phyloP scores from a whole-genome alignment of 768 basidiomycete species.

The Trametes maxima region DNA sequence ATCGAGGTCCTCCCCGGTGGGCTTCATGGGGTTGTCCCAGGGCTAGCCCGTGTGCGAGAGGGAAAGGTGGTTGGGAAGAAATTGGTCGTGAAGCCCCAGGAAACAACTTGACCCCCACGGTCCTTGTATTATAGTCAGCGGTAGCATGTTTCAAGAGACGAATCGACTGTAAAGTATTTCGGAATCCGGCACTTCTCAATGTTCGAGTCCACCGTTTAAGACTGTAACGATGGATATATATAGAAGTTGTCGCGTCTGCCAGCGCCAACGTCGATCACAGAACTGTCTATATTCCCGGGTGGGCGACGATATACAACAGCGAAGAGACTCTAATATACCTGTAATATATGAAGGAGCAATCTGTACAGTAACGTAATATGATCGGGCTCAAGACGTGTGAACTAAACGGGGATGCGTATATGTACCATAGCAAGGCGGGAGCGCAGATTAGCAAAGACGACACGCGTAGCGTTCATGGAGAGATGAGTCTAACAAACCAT shows the following conservation, averaged over 20 bases:
- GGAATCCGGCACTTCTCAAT: no score
- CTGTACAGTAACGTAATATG: conserved; percentile 1
- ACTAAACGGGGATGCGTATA: not conserved
- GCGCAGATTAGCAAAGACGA: not conserved
- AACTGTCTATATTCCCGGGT: no score
- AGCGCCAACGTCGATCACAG: no score
- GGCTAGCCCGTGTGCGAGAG: conserved; percentile 38
- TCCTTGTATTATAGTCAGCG: not conserved
- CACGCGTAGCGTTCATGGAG: no score
- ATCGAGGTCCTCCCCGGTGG: conserved; percentile 45
- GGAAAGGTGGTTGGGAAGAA: conserved; percentile 47
- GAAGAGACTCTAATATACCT: not conserved
- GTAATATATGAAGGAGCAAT: not conserved
- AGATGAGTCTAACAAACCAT: not conserved
- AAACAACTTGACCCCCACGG: conserved; percentile 27
- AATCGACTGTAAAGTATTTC: no score
- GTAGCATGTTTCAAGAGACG: not conserved
- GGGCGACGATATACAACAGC: not conserved
- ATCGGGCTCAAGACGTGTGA: not conserved
- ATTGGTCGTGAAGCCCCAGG: conserved; percentile 45
- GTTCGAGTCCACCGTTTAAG: no score
- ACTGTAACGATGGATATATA: no score
- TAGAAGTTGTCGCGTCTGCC: no score
- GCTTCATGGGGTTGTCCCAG: conserved; percentile 40
- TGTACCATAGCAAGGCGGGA: conserved; percentile 3